phyloP scores from a whole-genome alignment of 192 early-diverging fungal genomes.

The Rhizophagus sp. region DNA sequence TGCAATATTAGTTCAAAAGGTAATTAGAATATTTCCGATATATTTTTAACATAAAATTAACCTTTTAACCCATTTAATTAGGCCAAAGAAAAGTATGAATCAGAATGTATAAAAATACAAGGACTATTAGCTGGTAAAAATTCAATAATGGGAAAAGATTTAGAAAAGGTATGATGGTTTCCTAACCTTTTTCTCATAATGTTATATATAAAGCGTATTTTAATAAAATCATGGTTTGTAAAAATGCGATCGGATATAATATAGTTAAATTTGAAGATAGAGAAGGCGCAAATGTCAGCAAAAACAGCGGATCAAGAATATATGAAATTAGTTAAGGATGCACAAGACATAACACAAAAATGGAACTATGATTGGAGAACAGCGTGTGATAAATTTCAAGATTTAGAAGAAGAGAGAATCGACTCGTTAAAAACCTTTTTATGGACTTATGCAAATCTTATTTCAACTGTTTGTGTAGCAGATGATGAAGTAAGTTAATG shows the following conservation, averaged over 20 bases:
- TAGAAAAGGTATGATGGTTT: conserved; percentile 35
- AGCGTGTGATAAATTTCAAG: conserved; percentile 61
- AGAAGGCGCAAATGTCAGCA: conserved; percentile 43
- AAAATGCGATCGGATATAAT: background rate
- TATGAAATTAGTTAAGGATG: conserved; percentile 47
- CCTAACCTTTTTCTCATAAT: background rate
- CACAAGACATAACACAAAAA: conserved; percentile 46
- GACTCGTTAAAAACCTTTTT: conserved; percentile 67
- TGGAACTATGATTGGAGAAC: conserved; percentile 57
- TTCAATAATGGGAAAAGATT: conserved; percentile 42
- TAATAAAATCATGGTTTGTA: background rate
- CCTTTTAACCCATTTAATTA: conserved; percentile 13
- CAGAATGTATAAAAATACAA: conserved; percentile 42
- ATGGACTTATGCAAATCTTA: conserved; percentile 73
- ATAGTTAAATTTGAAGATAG: conserved; percentile 38
- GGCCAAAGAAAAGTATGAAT: conserved; percentile 49
- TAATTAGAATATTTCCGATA: conserved; percentile 19
- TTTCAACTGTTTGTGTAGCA: conserved; percentile 64
- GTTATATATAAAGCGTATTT: background rate
- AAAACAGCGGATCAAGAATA: conserved; percentile 53
- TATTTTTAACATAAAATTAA: background rate
- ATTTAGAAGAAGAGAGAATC: conserved; percentile 73
- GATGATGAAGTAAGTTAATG: conserved; percentile 64
- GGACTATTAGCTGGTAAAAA: conserved; percentile 38
- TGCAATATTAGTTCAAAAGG: conserved; percentile 46